These are phyloP conservation scores for Dactylorhiza incarnata DNA, from an alignment of 106 monocot species.

Conservation along the genomic window DNA sequence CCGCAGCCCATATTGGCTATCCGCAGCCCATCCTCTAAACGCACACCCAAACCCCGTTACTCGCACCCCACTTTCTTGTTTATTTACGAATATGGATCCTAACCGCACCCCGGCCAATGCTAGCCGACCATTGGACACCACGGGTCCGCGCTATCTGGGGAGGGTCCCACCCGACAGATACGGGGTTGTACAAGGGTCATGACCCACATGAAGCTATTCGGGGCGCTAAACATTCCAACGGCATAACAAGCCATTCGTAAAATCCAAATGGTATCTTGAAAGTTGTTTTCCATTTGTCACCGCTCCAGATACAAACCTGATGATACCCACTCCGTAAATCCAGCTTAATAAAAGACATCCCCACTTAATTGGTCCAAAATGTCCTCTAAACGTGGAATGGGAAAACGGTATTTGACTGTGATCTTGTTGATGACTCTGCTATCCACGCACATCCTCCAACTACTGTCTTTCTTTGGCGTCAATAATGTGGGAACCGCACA, in stretches of 20 bases:
- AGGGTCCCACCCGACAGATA: too few species aligned
- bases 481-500: neutral
- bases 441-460: neutral
- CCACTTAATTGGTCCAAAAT: neutral
- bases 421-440: neutral
- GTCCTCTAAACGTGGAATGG: neutral
- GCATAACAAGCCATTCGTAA: neutral
- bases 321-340: neutral
- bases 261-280: neutral
- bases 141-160: too few species aligned
- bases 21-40: too few species aligned
- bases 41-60: too few species aligned
- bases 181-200: neutral
- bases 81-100: too few species aligned
- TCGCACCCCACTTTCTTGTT: too few species aligned
- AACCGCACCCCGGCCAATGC: too few species aligned
- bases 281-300: neutral
- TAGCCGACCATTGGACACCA: too few species aligned
- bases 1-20: too few species aligned
- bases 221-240: neutral
- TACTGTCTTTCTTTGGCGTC: neutral
- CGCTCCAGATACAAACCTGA: neutral
- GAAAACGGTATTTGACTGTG: neutral
- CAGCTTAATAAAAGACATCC: neutral
- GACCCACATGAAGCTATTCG: neutral